Conservation (phyloP, 2,329 filamentous ascomycete species). For the Pestalotiopsis fici region DNA sequence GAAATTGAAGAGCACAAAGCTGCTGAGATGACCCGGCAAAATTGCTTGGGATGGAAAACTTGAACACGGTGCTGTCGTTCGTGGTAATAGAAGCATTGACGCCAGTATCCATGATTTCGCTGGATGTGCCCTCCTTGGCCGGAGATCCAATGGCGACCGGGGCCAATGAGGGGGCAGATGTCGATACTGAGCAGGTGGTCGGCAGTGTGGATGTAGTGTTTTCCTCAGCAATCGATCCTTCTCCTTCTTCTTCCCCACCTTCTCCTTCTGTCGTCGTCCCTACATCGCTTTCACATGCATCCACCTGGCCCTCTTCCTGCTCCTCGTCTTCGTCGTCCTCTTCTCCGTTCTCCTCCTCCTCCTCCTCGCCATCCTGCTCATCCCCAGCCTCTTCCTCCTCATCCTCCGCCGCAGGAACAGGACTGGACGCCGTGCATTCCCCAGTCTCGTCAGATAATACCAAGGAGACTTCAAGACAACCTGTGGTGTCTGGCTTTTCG, state of each 20-base stretch:
- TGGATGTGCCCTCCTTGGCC: constrained; percentile 13
- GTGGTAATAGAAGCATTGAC: constrained; percentile 21
- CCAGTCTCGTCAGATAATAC: constrained; percentile 19
- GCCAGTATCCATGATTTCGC: constrained; percentile 16
- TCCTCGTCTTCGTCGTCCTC: not conserved
- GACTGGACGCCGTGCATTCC: constrained; percentile 13
- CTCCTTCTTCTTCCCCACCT: too few relatives aligned
- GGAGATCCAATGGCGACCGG: constrained; percentile 20
- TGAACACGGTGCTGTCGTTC: constrained; percentile 22
- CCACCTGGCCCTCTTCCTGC: not conserved
- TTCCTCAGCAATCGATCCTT: too few relatives aligned
- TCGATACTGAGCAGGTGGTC: not conserved
- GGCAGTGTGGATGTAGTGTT: not conserved
- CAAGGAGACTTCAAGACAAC: constrained; percentile 22
- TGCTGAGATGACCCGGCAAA: constrained; percentile 14
- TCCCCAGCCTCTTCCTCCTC: not conserved
- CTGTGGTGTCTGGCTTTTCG: constrained; percentile 18
- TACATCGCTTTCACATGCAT: not conserved
- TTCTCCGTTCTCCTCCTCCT: not conserved
- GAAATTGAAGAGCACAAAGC: constrained; percentile 31
- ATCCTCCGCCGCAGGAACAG: not conserved
- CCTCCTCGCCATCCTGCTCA: not conserved
- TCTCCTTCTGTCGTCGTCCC: not conserved
- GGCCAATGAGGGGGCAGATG: constrained; percentile 27
- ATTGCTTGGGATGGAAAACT: constrained; percentile 22